Percentiles rank a stretch among this genome's conserved stretches.
Evolutionary conservation across 1,284 basidiomycete species (phyloP).

Genomic region (Cerrena zonata): DNA sequence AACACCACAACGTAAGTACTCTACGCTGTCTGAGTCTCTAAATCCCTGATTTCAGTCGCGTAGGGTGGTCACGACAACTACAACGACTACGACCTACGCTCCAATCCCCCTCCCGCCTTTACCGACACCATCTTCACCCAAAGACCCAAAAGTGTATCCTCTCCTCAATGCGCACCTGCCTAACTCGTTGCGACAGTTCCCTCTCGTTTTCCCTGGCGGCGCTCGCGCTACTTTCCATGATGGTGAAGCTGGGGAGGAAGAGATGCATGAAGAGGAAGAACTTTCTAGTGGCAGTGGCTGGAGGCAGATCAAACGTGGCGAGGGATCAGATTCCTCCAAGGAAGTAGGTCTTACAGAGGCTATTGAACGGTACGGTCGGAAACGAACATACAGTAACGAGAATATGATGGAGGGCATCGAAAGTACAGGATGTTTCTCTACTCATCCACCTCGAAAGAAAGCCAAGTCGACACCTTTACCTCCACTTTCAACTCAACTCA

Average conservation of each 20-base stretch:
- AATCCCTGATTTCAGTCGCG: constrained; percentile 24
- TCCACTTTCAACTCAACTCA: constrained; percentile 49
- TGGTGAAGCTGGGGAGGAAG: constrained; percentile 53
- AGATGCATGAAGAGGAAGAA: constrained; percentile 67
- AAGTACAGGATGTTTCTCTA: constrained; percentile 42
- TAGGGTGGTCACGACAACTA: constrained; percentile 81
- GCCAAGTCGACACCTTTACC: constrained; percentile 54
- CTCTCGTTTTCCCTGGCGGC: constrained; percentile 72
- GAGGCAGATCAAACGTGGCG: constrained; percentile 65
- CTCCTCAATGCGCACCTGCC: constrained; percentile 67
- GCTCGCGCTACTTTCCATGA: constrained; percentile 71
- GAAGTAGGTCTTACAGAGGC: constrained; percentile 68
- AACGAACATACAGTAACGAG: constrained; percentile 64
- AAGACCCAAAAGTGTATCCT: constrained; percentile 72
- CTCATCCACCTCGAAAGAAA: constrained; percentile 68
- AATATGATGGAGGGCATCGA: constrained; percentile 76
- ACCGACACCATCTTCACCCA: constrained; percentile 62
- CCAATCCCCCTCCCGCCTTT: constrained; percentile 71
- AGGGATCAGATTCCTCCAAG: constrained; percentile 42
- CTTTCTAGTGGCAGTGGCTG: constrained; percentile 63
- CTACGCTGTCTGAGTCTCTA: constrained; percentile 7
- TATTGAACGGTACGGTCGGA: constrained; percentile 74
- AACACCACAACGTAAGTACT: constrained; percentile 67
- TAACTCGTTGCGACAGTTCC: constrained; percentile 62
- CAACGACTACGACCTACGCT: constrained; percentile 77